A percentile compares a stretch with the other conserved stretches of the same genome.
These are phyloP conservation scores for Davidsoniella australis DNA, from an alignment of 2,329 filamentous ascomycete genomes.

Conservation along the genomic window DNA sequence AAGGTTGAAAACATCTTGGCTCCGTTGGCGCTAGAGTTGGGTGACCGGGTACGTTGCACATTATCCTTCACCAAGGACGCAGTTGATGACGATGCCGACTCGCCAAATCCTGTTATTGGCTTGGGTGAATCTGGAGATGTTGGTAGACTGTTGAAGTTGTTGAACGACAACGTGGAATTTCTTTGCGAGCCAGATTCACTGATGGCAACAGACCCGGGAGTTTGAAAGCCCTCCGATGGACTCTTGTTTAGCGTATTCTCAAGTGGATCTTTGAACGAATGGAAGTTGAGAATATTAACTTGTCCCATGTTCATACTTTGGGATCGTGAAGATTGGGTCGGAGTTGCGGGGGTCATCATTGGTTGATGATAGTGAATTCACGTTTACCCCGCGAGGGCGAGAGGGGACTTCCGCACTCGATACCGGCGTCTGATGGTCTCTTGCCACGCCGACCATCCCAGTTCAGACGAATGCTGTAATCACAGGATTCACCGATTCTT, in stretches of 20 bases:
- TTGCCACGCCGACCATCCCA: conserved; percentile 48
- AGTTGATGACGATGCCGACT: conserved; percentile 2
- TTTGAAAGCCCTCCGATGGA: background rate
- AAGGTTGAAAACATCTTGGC: conserved; percentile 9
- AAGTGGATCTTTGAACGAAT: conserved; percentile 3
- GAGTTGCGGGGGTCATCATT: conserved; percentile 13
- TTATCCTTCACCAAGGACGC: background rate
- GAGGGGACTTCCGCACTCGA: conserved; percentile 11
- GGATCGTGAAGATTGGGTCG: conserved; percentile 1
- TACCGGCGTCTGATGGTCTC: conserved; percentile 11
- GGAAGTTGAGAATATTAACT: conserved; percentile 4
- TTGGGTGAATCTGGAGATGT: conserved; percentile 5
- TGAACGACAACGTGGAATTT: background rate
- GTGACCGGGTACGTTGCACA: background rate
- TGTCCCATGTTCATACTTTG: conserved; percentile 2
- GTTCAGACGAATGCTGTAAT: conserved; percentile 67
- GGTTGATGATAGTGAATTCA: conserved; percentile 22
- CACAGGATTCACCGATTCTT: conserved; percentile 54
- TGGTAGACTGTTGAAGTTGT: conserved; percentile 4
- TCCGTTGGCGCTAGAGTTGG: background rate
- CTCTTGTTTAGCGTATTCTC: conserved; percentile 2
- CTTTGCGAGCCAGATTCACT: background rate
- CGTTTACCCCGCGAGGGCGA: conserved; percentile 18
- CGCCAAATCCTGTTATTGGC: background rate
- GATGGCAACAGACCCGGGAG: background rate